Evolutionary conservation across 2,329 filamentous ascomycete genomes (phyloP).

Genomic region (Botryotinia globosa): DNA sequence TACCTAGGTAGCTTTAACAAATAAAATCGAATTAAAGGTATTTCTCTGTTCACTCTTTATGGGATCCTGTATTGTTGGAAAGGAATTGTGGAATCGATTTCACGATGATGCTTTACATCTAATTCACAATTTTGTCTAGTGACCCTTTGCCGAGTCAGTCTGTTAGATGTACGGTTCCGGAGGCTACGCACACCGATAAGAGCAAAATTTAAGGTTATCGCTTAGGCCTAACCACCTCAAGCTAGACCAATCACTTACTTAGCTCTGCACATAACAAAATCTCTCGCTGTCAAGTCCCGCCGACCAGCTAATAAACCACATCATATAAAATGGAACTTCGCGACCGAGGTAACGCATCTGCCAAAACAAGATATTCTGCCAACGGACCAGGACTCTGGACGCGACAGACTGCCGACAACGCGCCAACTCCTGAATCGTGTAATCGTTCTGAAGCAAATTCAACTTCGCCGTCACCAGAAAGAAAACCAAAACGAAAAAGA

Average conservation of each 20-base stretch:
- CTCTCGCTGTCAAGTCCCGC: slow-evolving; percentile 3
- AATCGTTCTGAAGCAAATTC: slow-evolving; percentile 1
- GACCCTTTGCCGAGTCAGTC: background rate
- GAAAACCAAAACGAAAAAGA: slow-evolving; percentile 4
- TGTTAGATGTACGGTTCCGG: background rate
- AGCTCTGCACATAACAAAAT: slow-evolving; percentile 15
- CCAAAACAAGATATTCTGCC: slow-evolving; percentile 14
- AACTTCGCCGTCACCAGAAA: background rate
- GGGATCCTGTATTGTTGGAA: background rate
- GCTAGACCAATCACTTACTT: slow-evolving; percentile 1
- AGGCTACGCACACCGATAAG: slow-evolving; percentile 8
- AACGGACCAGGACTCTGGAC: slow-evolving; percentile 15
- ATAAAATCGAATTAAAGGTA: background rate
- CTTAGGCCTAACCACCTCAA: slow-evolving; percentile 5
- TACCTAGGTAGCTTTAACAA: background rate
- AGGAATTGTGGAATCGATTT: background rate
- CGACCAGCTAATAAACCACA: background rate
- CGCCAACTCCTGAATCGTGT: background rate
- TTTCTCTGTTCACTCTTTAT: background rate
- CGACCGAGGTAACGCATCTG: background rate
- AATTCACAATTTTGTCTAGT: background rate
- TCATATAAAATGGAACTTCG: slow-evolving; percentile 14
- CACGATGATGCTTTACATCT: background rate
- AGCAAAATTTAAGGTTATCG: slow-evolving; percentile 11
- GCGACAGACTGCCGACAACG: background rate